phyloP scores from a whole-genome alignment of 352 stramenopile genomes.

The Salisapilia sapeloensis region DNA sequence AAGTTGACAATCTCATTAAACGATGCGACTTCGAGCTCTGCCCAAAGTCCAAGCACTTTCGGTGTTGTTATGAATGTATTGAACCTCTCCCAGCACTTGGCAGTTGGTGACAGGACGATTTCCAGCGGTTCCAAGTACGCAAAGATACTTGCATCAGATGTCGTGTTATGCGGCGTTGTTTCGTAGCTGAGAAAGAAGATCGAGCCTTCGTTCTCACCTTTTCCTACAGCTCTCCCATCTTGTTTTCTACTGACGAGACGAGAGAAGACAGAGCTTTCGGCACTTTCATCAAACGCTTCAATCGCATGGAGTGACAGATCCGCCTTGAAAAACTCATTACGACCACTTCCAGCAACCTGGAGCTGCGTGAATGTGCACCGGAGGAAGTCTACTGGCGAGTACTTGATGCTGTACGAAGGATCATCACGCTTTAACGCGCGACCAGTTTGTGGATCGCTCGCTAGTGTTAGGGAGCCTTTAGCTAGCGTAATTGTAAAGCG shows the following conservation, averaged over 20 bases:
- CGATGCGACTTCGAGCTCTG: slow-evolving; percentile 74
- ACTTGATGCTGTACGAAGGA: slow-evolving; percentile 38
- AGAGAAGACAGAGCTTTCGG: slow-evolving; percentile 69
- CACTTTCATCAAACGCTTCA: slow-evolving; percentile 74
- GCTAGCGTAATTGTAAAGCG: slow-evolving; percentile 50
- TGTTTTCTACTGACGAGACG: slow-evolving; percentile 61
- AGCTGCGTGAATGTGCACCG: slow-evolving; percentile 62
- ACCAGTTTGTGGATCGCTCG: slow-evolving; percentile 61
- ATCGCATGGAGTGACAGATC: slow-evolving; percentile 78
- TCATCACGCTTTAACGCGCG: slow-evolving; percentile 40
- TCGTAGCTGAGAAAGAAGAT: slow-evolving; percentile 78
- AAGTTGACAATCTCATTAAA: slow-evolving; percentile 85
- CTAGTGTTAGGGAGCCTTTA: slow-evolving; percentile 56
- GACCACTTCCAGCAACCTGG: slow-evolving; percentile 48
- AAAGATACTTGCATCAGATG: slow-evolving; percentile 53
- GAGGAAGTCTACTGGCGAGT: slow-evolving; percentile 59
- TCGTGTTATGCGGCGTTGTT: slow-evolving; percentile 44
- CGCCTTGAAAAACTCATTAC: slow-evolving; percentile 51
- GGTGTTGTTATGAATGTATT: slow-evolving; percentile 62
- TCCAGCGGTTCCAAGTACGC: slow-evolving; percentile 77
- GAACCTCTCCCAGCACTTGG: slow-evolving; percentile 61
- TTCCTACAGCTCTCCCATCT: slow-evolving; percentile 9
- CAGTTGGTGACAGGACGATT: slow-evolving; percentile 74
- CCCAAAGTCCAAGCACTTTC: slow-evolving; percentile 60
- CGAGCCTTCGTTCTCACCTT: slow-evolving; percentile 23